Conservation (phyloP, 495 filamentous ascomycete genomes). For the Lentithecium fluviatile region DNA sequence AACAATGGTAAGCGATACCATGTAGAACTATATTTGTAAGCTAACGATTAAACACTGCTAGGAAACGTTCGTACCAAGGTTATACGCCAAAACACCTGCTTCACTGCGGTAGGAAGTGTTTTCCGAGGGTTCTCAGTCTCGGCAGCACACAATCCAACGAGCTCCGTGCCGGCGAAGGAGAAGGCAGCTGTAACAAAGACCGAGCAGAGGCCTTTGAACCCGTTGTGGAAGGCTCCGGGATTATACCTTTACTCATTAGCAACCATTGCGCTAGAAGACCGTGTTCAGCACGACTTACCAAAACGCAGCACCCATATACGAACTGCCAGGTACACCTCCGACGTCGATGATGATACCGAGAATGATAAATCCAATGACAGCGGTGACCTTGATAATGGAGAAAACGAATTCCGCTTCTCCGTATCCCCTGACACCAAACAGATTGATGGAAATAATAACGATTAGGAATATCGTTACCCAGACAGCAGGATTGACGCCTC, state of each 20-base stretch:
- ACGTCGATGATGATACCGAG: constrained; percentile 43
- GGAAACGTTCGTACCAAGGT: constrained; percentile 50
- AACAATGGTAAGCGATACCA: constrained; percentile 42
- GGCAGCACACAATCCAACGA: constrained; percentile 86
- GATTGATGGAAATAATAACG: constrained; percentile 42
- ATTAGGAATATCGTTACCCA: constrained; percentile 64
- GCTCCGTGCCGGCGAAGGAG: constrained; percentile 86
- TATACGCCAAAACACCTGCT: constrained; percentile 97
- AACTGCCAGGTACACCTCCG: constrained; percentile 68
- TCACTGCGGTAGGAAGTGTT: constrained; percentile 81
- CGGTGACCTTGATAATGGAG: constrained; percentile 65
- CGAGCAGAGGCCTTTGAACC: constrained; percentile 91
- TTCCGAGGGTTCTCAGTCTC: constrained; percentile 87
- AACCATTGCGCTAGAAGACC: not conserved
- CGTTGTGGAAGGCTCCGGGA: constrained; percentile 86
- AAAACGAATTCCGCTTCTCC: constrained; percentile 48
- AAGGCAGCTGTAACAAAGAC: constrained; percentile 94
- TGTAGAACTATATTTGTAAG: constrained; percentile 39
- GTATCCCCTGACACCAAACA: constrained; percentile 47
- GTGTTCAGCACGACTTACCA: constrained; percentile 44
- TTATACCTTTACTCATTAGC: constrained; percentile 55
- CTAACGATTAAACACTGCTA: not conserved
- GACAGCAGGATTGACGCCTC: constrained; percentile 61
- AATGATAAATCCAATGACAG: constrained; percentile 57
- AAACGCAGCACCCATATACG: constrained; percentile 59